These are phyloP conservation scores for Rhizoclosmatium globosum DNA, from an alignment of 192 early-diverging fungal species.

Conservation along the genomic window DNA sequence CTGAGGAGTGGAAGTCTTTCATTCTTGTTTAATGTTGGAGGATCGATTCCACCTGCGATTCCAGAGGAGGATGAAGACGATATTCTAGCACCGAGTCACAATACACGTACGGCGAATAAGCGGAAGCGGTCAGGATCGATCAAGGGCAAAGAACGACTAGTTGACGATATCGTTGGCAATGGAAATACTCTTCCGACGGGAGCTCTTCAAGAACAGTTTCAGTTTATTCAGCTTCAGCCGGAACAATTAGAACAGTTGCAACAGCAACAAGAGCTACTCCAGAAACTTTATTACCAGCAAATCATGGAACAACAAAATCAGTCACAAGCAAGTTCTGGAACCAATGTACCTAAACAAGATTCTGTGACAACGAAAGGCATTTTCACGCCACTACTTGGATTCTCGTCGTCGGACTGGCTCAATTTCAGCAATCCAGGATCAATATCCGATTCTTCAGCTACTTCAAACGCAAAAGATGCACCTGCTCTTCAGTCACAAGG, in stretches of 20 bases:
- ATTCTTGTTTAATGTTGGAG: neutral
- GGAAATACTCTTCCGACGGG: neutral
- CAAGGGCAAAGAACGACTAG: neutral
- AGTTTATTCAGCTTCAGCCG: constrained; percentile 17
- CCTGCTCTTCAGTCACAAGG: neutral
- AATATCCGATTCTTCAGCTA: neutral
- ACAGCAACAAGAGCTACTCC: neutral
- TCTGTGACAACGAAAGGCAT: neutral
- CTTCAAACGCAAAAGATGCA: too few relatives aligned
- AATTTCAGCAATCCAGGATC: neutral
- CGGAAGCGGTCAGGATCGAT: too few relatives aligned
- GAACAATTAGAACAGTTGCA: constrained; percentile 6
- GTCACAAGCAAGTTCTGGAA: neutral
- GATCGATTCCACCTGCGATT: neutral
- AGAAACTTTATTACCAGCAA: neutral
- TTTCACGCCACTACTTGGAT: neutral
- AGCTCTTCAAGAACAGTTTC: neutral
- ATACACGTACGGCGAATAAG: too few relatives aligned
- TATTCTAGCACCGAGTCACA: too few relatives aligned
- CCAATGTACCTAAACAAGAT: neutral
- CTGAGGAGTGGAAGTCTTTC: neutral
- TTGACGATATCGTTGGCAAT: too few relatives aligned
- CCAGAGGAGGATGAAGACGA: neutral
- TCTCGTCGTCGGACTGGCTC: neutral
- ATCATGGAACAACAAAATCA: neutral